A percentile compares a stretch with the other conserved stretches of the same genome.
Conservation (phyloP, 805 yeast genomes). For the Blastobotrys americana region DNA sequence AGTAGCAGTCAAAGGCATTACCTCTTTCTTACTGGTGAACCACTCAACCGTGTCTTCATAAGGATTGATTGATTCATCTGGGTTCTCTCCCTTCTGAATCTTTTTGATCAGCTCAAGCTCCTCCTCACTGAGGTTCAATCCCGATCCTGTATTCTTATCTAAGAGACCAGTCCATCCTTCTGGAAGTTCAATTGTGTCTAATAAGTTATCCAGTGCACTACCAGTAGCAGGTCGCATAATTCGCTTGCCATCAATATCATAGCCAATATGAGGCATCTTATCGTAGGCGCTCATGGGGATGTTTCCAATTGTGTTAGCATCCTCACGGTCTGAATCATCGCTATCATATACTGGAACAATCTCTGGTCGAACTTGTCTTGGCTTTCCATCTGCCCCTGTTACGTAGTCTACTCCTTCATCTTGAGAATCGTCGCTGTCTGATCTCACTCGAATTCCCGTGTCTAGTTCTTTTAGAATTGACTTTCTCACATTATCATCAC, state of each 20-base stretch:
- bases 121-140: constrained; percentile 74
- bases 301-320: constrained; percentile 85
- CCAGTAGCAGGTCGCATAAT: constrained; percentile 99
- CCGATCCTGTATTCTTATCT: constrained; percentile 80
- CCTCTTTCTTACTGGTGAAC: constrained; percentile 79
- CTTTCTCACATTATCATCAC: constrained; percentile 28
- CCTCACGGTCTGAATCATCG: constrained; percentile 82
- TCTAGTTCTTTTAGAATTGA: constrained; percentile 46
- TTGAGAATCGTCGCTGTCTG: constrained; percentile 28
- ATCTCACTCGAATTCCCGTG: constrained; percentile 55
- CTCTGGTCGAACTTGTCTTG: constrained; percentile 76
- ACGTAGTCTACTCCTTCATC: constrained; percentile 33
- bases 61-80: constrained; percentile 74
- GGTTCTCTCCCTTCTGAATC: constrained; percentile 76
- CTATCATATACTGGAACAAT: constrained; percentile 92
- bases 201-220: constrained; percentile 80
- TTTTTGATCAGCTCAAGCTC: constrained; percentile 84
- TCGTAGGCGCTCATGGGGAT: constrained; percentile 91
- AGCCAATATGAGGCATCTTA: constrained; percentile 95
- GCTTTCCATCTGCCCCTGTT: constrained; percentile 59
- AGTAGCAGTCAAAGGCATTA: constrained; percentile 85
- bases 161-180: constrained; percentile 98
- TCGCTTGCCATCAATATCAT: constrained; percentile 93
- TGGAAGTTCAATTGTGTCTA: constrained; percentile 89
- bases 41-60: constrained; percentile 93